A percentile compares a stretch with the other conserved stretches of the same genome.
These are phyloP conservation scores for Tetracentron sinense DNA, from an alignment of 164 flowering plant genomes.

Conservation along the genomic window DNA sequence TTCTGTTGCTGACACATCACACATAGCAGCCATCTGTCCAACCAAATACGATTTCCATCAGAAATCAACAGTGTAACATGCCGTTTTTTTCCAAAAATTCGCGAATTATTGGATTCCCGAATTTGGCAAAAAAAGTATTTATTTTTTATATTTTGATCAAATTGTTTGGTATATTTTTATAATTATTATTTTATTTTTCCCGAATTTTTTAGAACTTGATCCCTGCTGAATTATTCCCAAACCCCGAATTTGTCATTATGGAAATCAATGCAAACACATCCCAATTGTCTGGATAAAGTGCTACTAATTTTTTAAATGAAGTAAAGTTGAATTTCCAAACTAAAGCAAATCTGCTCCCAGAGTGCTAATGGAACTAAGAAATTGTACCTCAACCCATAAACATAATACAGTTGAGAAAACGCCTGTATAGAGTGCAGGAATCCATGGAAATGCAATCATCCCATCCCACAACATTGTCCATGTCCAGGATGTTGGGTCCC, in stretches of 20 bases:
- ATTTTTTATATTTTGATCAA: no score
- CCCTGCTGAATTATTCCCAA: no score
- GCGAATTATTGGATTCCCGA: no score
- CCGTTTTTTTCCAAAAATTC: no score
- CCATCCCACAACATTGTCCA: slow-evolving; percentile 41
- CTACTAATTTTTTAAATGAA: not conserved
- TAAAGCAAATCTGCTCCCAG: not conserved
- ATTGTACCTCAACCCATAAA: slow-evolving; percentile 80
- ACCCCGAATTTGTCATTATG: no score
- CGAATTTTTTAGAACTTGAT: no score
- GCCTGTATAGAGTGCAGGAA: slow-evolving; percentile 84
- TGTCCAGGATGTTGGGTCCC: slow-evolving; percentile 44
- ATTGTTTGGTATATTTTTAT: no score
- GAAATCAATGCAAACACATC: not conserved
- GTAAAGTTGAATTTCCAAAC: not conserved
- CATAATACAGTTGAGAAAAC: slow-evolving; percentile 73
- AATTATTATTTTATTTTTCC: no score
- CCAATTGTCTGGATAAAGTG: not conserved
- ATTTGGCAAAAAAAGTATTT: no score
- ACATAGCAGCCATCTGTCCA: slow-evolving; percentile 75
- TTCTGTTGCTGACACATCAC: slow-evolving; percentile 85
- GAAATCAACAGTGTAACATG: not conserved
- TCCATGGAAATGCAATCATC: slow-evolving; percentile 69
- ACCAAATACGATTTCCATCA: slow-evolving; percentile 10
- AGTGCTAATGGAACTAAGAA: not conserved